Base-by-base conservation (phyloP, 2,329 filamentous ascomycete species). In the Rutstroemia sp. region DNA sequence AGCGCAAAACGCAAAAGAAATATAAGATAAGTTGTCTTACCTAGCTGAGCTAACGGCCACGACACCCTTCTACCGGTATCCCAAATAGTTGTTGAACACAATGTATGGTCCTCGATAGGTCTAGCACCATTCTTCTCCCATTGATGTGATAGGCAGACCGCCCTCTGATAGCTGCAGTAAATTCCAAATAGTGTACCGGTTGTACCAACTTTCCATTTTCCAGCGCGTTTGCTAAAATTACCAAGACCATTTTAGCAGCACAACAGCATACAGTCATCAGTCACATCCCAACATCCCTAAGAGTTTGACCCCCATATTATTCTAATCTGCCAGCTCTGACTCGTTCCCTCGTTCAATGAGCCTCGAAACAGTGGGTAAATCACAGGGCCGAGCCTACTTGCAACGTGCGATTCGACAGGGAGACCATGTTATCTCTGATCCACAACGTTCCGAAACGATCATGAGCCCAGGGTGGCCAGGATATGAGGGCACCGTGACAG, bases 401-500 rank as follows among this genome's bases (percentile, higher is more conserved):
- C 18, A 42, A 54, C 23, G 14, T 49, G 18, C 45, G 18, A 42
- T 49, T 49, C n/a, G 45, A 23, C 52, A 49, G 45, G 45, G 52
- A 25, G 30, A 23, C 34, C 37, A 54, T 49, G 37, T 19, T 49
- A 54, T 54, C 51, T 49, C 18, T 18, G 18, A 42, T 49, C 45
- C n/a, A 54, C 34, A 49, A 19, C 21, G 34, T 49, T 54, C 44
- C 44, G 44, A 23, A 46, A 49, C 23, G 19, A 41, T 54, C 44
- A 41, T 54, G 47, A 41, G 46, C 14, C 19, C 19, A 23, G 12
- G 10, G 12, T 34, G 10, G 16, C 18, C 19, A 49, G 18, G 14
- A 18, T 39, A n/a, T 18, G 49, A 41, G 37, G 8, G 8, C 12
- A 25, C 49, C 14, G 18, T 14, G 8, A 16, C 10, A 39, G 9